phyloP scores from a whole-genome alignment of 2,329 filamentous ascomycete species.

The Fusarium tuaranense region DNA sequence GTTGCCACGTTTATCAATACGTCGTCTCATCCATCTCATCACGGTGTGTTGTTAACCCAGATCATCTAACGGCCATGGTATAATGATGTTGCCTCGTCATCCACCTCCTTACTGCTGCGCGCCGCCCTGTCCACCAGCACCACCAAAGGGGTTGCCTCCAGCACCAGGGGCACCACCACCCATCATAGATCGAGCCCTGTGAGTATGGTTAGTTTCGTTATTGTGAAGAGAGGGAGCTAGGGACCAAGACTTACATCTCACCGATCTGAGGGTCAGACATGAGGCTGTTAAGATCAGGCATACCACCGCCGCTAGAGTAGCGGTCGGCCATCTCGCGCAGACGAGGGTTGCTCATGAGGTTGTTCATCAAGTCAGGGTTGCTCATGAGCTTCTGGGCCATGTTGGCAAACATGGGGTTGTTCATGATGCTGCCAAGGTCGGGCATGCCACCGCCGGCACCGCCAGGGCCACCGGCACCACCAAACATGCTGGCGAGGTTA shows the following conservation, averaged over 20 bases:
- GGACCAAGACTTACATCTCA: slow-evolving; percentile 79
- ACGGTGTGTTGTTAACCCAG: slow-evolving; percentile 16
- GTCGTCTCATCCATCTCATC: slow-evolving; percentile 17
- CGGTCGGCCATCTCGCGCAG: slow-evolving; percentile 87
- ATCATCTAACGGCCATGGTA: slow-evolving; percentile 35
- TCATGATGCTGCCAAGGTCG: slow-evolving; percentile 89
- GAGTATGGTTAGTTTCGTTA: slow-evolving; percentile 1
- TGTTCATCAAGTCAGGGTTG: slow-evolving; percentile 92
- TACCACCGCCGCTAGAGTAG: slow-evolving; percentile 82
- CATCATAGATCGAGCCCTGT: slow-evolving; percentile 62
- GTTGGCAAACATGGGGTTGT: slow-evolving; percentile 96
- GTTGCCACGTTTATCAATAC: slow-evolving; percentile 38
- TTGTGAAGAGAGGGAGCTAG: neutral
- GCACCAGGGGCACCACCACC: slow-evolving; percentile 46
- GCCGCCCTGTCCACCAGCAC: slow-evolving; percentile 45
- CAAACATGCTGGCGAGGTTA: slow-evolving; percentile 79
- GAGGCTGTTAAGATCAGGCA: slow-evolving; percentile 86
- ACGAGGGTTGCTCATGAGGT: slow-evolving; percentile 93
- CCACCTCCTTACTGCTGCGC: slow-evolving; percentile 38
- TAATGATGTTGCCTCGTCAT: slow-evolving; percentile 33
- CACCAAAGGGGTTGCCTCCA: slow-evolving; percentile 42
- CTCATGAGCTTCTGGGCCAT: slow-evolving; percentile 99
- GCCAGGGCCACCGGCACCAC: slow-evolving; percentile 67
- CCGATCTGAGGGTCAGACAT: slow-evolving; percentile 95
- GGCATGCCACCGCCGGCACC: slow-evolving; percentile 82